phyloP scores from a whole-genome alignment of 2,329 filamentous ascomycete species.

The Phyllosticta citribraziliensis region DNA sequence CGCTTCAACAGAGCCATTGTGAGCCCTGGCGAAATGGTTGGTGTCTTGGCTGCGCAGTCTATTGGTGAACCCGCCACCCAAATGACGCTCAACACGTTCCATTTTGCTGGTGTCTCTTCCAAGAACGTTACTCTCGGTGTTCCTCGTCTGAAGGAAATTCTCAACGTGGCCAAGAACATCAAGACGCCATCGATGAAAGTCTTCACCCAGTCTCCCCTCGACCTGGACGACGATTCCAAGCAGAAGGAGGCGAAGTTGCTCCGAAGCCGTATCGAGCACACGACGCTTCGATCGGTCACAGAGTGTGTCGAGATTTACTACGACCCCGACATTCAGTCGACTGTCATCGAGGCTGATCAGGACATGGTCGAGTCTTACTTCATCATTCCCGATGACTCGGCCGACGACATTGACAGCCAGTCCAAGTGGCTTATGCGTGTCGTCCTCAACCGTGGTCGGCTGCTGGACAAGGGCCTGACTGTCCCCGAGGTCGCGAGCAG shows the following conservation, averaged over 20 bases:
- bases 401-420: conserved; percentile 51
- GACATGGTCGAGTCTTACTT: conserved; percentile 98
- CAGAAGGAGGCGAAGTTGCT: conserved; percentile 70
- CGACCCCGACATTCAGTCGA: conserved; percentile 79
- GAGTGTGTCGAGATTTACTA: conserved; percentile 95
- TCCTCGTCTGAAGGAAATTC: conserved; percentile 96
- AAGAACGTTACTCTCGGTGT: conserved; percentile 99
- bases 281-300: conserved; percentile 83
- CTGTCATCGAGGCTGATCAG: conserved; percentile 74
- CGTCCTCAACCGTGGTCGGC: conserved; percentile 82
- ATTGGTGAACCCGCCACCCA: conserved; percentile 98
- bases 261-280: conserved; percentile 87
- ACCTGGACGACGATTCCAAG: conserved; percentile 55
- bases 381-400: conserved; percentile 79
- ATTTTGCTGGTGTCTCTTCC: conserved; percentile 98
- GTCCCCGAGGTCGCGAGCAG: conserved; percentile 83
- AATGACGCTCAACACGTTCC: conserved; percentile 99
- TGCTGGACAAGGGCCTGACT: conserved; percentile 86
- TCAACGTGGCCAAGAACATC: conserved; percentile 95
- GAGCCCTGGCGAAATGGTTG: conserved; percentile 95
- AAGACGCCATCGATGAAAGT: conserved; percentile 98
- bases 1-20: conserved; percentile 80
- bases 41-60: conserved; percentile 92
- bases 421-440: conserved; percentile 95
- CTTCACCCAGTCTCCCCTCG: neutral